Conservation (phyloP, 495 filamentous ascomycete species). For the Aspergillus heteromorphus region DNA sequence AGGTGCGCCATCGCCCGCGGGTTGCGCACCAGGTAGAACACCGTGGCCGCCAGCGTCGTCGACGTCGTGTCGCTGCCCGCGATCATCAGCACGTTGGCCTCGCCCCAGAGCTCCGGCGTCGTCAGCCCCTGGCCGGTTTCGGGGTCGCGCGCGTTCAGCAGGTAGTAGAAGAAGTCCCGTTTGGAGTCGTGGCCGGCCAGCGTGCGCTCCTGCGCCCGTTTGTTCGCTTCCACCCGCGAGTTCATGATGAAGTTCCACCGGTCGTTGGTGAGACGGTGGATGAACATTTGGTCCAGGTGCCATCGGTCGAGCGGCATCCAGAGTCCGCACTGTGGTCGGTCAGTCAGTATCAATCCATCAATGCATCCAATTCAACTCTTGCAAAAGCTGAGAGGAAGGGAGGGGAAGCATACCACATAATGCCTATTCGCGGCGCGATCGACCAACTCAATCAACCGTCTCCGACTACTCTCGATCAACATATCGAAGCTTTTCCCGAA, state of each 20-base stretch:
- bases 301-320: constrained; percentile 51
- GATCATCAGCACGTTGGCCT: constrained; percentile 59
- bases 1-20: constrained; percentile 39
- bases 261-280: constrained; percentile 49
- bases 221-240: constrained; percentile 50
- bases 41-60: constrained; percentile 49
- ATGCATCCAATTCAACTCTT: no score
- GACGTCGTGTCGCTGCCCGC: constrained; percentile 56
- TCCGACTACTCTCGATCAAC: constrained; percentile 44
- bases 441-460: constrained; percentile 44
- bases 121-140: constrained; percentile 60
- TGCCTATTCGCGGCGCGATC: constrained; percentile 49
- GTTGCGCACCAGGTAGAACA: constrained; percentile 60
- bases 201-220: constrained; percentile 46
- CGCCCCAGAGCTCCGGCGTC: constrained; percentile 63
- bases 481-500: constrained; percentile 52
- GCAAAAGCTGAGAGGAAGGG: not conserved
- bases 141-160: constrained; percentile 53
- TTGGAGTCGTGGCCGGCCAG: constrained; percentile 49
- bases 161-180: constrained; percentile 59
- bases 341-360: not conserved
- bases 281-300: constrained; percentile 54
- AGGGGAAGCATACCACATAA: constrained; percentile 41
- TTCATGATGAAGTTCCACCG: constrained; percentile 60
- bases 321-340: constrained; percentile 45